Conservation (phyloP, 352 stramenopile genomes). For the Thalassiosira mediterranea region DNA sequence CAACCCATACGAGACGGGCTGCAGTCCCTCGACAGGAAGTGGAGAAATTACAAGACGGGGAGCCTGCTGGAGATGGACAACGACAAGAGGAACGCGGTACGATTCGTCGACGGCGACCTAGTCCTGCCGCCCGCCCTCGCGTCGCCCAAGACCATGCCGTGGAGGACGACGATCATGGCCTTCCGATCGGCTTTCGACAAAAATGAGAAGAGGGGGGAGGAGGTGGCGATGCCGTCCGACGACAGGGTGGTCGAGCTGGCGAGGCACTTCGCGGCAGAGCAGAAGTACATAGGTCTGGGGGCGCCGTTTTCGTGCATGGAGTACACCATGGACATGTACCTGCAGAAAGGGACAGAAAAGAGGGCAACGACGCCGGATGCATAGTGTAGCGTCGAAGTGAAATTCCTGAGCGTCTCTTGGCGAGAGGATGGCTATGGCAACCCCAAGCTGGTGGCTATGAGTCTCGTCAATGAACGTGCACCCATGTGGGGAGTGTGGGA, state of each 20-base stretch:
- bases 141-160: slow-evolving; percentile 12
- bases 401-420: too few relatives aligned
- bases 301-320: slow-evolving; percentile 27
- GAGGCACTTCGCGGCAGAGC: neutral
- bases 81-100: slow-evolving; percentile 5
- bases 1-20: slow-evolving; percentile 12
- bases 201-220: slow-evolving; percentile 1
- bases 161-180: slow-evolving; percentile 7
- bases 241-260: neutral
- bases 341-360: neutral
- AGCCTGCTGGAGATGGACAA: neutral
- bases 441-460: too few relatives aligned
- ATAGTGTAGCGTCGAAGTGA: too few relatives aligned
- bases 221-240: neutral
- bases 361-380: too few relatives aligned
- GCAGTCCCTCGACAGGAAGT: neutral
- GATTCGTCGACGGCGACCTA: slow-evolving; percentile 17
- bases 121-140: slow-evolving; percentile 14
- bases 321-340: slow-evolving; percentile 14
- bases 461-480: too few relatives aligned
- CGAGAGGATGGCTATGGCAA: too few relatives aligned
- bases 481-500: too few relatives aligned
- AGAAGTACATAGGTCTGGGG: neutral
- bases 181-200: neutral
- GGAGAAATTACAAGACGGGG: neutral